Conservation (phyloP, 495 filamentous ascomycete genomes). For the Cercophora sp. region DNA sequence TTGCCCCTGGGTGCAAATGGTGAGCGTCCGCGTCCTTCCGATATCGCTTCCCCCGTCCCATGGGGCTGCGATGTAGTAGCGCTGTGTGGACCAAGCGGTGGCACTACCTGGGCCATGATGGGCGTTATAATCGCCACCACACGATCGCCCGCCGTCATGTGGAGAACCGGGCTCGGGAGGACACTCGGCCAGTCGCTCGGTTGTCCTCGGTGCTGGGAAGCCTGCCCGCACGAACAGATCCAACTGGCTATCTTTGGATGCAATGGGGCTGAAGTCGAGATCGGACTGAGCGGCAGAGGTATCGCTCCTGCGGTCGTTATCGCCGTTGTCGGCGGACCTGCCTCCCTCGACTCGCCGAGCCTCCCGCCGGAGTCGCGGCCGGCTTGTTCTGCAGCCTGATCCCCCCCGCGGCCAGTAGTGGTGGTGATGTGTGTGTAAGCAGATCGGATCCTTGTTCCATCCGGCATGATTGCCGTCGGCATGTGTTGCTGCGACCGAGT, state of each 20-base stretch:
- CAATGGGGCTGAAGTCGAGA: slow-evolving; percentile 16
- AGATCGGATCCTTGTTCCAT: slow-evolving; percentile 25
- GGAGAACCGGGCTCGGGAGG: not conserved
- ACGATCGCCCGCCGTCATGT: slow-evolving; percentile 7
- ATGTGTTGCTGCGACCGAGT: not conserved
- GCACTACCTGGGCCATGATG: not conserved
- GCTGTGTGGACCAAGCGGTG: slow-evolving; percentile 20
- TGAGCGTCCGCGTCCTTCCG: slow-evolving; percentile 5
- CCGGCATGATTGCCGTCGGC: not conserved
- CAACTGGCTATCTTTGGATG: slow-evolving; percentile 12
- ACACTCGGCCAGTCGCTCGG: slow-evolving; percentile 32
- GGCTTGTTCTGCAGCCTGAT: slow-evolving; percentile 9
- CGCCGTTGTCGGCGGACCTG: not conserved
- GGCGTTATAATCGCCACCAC: slow-evolving; percentile 5
- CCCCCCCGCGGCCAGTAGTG: slow-evolving; percentile 49
- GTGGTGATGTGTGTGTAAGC: slow-evolving; percentile 53
- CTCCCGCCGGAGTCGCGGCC: slow-evolving; percentile 18
- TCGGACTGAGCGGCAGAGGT: slow-evolving; percentile 1
- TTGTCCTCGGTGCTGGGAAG: slow-evolving; percentile 32
- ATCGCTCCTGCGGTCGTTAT: not conserved
- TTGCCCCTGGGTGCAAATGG: not conserved
- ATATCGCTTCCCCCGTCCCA: slow-evolving; percentile 9
- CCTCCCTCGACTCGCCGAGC: slow-evolving; percentile 4
- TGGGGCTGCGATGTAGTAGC: slow-evolving; percentile 24
- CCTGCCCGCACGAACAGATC: slow-evolving; percentile 17